Evolutionary conservation across 768 basidiomycete genomes (phyloP).

Genomic region (Suillus subaureus): DNA sequence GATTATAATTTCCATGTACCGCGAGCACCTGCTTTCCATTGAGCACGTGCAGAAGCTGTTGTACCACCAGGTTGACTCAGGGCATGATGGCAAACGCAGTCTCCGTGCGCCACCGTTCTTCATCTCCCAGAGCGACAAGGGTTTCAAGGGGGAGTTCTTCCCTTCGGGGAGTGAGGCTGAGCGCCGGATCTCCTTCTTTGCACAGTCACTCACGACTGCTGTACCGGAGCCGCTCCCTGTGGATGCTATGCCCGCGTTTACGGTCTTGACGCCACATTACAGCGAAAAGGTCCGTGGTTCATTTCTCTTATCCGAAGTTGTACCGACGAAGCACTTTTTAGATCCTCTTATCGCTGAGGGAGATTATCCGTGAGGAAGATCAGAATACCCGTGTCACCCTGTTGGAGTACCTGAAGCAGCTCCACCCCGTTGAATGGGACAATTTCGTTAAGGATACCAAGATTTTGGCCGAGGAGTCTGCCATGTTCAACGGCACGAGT

Average conservation of each 20-base stretch:
- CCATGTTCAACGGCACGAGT: constrained; percentile 76
- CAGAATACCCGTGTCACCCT: constrained; percentile 96
- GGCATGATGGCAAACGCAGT: constrained; percentile 83
- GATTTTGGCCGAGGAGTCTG: constrained; percentile 95
- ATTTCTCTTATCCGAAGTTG: constrained; percentile 1
- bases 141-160: constrained; percentile 88
- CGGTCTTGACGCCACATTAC: constrained; percentile 97
- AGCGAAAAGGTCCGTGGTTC: constrained; percentile 79
- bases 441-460: constrained; percentile 99
- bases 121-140: constrained; percentile 91
- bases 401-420: constrained; percentile 96
- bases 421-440: constrained; percentile 98
- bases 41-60: constrained; percentile 98
- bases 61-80: constrained; percentile 93
- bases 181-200: constrained; percentile 97
- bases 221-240: constrained; percentile 93
- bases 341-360: constrained; percentile 94
- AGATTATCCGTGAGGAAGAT: constrained; percentile 98
- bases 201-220: constrained; percentile 94
- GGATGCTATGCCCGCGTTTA: constrained; percentile 99
- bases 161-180: constrained; percentile 94
- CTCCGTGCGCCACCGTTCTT: constrained; percentile 97
- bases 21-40: constrained; percentile 97
- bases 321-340: constrained; percentile 29
- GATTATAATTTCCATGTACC: constrained; percentile 99